Evolutionary conservation across 2,329 filamentous ascomycete species (phyloP), one percentile per base, ranked within the genome.

Genomic region (Xylariaceae sp.): DNA sequence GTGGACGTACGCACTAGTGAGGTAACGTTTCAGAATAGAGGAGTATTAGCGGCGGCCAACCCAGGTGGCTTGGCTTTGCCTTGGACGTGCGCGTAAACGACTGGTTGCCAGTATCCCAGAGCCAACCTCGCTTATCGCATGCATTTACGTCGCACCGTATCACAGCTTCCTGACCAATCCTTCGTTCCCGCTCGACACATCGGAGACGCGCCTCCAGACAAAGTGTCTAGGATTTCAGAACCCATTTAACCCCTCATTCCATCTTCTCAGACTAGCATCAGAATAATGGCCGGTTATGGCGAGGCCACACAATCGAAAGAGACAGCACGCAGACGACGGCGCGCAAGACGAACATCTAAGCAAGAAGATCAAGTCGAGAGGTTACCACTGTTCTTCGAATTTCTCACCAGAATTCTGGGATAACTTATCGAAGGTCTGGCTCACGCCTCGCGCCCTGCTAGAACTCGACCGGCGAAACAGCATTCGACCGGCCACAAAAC

Each of bases 381-480:
- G 20, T 13, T 15, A 35, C 13, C 20, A 29, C 46, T 21, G 21
- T 35, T 13, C 13, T 42, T 43, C 15, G 21, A 50, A 50, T 35
- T 51, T 39, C 33, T 27, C 49, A n/a, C 49, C 41, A 9, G 32
- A 39, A 45, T 71, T 70, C 46, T 70, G 59, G 52, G 66, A 68
- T 46, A 57, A 56, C 6, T 43, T 70, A 26, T 65, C 66, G 6
- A 63, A 65, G 41, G 50, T 67, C 30, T 63, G 53, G 53, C 61
- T 70, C 16, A 67, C 64, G 21, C 43, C 46, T 39, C 57, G 59
- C 24, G 63, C 66, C 1, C 53, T 70, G 48, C 61, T 48, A 54
- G 67, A 70, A 55, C 59, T 65, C 37, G 61, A 69, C 47, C 54
- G 60, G 52, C 62, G 63, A 55, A 68, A 59, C 48, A 20, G 13